Evolutionary conservation across 768 basidiomycete genomes (phyloP).

Genomic region (Piloderma croceum): DNA sequence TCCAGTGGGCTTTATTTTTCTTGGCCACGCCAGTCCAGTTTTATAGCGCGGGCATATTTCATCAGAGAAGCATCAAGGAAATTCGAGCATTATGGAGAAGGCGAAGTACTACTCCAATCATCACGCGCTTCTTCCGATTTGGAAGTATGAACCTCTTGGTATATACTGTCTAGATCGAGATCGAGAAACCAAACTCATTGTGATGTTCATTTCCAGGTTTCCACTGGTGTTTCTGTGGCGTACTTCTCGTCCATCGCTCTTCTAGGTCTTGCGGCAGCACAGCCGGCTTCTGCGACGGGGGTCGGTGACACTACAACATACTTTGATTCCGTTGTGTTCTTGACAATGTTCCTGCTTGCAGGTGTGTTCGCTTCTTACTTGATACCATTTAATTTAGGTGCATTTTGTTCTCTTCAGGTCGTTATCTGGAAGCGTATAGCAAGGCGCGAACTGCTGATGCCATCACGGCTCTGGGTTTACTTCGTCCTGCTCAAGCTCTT

Average conservation of each 20-base stretch:
- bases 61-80: conserved; percentile 49
- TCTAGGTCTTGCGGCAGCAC: conserved; percentile 50
- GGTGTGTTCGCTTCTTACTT: no score
- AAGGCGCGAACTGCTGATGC: conserved; percentile 71
- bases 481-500: conserved; percentile 61
- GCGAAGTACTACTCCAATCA: conserved; percentile 47
- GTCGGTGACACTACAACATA: conserved; percentile 61
- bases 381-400: no score
- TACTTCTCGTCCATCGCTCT: conserved; percentile 75
- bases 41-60: conserved; percentile 56
- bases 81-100: conserved; percentile 52
- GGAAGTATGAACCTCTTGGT: conserved; percentile 87
- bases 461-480: conserved; percentile 57
- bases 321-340: conserved; percentile 77
- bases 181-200: no score
- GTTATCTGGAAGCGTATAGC: conserved; percentile 60
- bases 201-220: no score
- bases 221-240: conserved; percentile 66
- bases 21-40: conserved; percentile 68
- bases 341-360: conserved; percentile 73
- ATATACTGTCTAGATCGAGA: no score
- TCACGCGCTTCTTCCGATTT: conserved; percentile 59
- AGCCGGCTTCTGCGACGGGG: conserved; percentile 29
- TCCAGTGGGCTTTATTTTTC: conserved; percentile 61
- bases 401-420: no score